Percentiles rank a stretch among this genome's conserved stretches.
Conservation (phyloP, 306 rosid genomes). For the Medicago lupulina region DNA sequence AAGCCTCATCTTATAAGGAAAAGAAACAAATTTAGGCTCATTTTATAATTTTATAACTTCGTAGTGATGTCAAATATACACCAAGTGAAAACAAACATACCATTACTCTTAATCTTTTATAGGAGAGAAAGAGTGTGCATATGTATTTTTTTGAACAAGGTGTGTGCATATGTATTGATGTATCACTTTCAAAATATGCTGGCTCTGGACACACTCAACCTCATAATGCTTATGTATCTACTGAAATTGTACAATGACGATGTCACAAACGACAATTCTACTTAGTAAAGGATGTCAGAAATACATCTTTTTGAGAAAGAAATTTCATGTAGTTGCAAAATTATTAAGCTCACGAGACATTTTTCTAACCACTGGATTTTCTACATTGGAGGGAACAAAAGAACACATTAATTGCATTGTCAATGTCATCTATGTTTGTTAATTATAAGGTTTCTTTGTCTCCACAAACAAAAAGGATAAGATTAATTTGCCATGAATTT, state of each 20-base stretch:
- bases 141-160: no score
- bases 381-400: slow-evolving; percentile 15
- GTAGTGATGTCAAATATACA: no score
- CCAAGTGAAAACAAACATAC: no score
- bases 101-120: neutral
- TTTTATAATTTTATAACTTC: no score
- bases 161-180: slow-evolving; percentile 8
- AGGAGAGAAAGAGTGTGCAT: neutral
- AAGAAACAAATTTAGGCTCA: no score
- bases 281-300: neutral
- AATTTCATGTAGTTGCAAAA: neutral
- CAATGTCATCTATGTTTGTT: slow-evolving; percentile 21
- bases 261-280: neutral
- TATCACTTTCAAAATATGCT: slow-evolving; percentile 34
- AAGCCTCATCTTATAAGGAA: no score
- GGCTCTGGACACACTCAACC: slow-evolving; percentile 4
- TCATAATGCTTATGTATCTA: slow-evolving; percentile 1
- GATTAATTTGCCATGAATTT: neutral
- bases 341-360: slow-evolving; percentile 4
- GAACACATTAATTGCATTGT: slow-evolving; percentile 21
- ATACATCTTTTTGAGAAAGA: neutral
- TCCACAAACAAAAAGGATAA: slow-evolving; percentile 12
- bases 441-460: slow-evolving; percentile 16
- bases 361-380: slow-evolving; percentile 5
- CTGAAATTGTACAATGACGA: neutral